Base-by-base conservation (phyloP, 2,329 filamentous ascomycete genomes). In the Claviceps paspali region DNA sequence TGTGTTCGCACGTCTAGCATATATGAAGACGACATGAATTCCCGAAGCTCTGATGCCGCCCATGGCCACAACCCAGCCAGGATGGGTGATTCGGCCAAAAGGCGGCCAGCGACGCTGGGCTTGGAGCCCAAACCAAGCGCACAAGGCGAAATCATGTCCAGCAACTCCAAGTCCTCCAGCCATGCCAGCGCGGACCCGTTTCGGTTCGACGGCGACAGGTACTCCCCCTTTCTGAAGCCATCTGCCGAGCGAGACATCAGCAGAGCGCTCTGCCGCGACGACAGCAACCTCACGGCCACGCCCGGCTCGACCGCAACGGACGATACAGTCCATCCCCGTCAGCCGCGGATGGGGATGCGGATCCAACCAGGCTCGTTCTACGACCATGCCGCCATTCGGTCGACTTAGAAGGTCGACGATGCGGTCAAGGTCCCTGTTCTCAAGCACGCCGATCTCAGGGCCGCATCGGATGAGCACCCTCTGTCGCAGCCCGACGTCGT, bases 181-280 rank as follows among this genome's bases (percentile, higher is more conserved):
- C 55, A 55, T 18, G 49, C 50, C 3, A 56, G 54, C 19, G 57
- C 52, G 1, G 63, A 68, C 29, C 64, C 61, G 0, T 70, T 69
- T 49, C 54, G 55, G 33, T 69, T 66, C 41, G 65, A 68, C 44
- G 53, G 49, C 24, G 52, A 53, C 7, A 42, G 50, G 2, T 64
- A 64, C 42, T 54, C 51, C 11, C 41, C 52, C 8, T 61, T 62
- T 28, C 45, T 65, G 7, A 50, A 55, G 6, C 49, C 56, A 4
- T 50, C 54, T 1, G 56, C 54, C 39, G 64, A 68, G 41, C 52
- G 58, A 38, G 61, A 68, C 9, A 54, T 67, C 11, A 67, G 61
- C 38, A 53, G 46, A 18, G 58, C 54, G 6, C 54, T 67, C 15
- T 55, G 53, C 21, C 51, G 48, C 15, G 41, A 53, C 17, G 49